phyloP scores from a whole-genome alignment of 352 stramenopile species.

The Globisporangium spinosum region DNA sequence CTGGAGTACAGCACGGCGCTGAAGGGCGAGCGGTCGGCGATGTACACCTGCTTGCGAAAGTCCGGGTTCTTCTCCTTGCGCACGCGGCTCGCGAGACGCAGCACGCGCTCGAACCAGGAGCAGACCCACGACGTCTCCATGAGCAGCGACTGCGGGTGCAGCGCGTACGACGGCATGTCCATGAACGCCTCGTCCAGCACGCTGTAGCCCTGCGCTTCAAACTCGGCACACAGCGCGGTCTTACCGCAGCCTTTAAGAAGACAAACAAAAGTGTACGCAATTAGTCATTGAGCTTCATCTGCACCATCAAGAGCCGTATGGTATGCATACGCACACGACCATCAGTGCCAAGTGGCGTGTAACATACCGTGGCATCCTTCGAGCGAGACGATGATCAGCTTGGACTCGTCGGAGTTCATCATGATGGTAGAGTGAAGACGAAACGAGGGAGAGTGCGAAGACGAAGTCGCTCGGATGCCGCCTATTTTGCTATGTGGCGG shows the following conservation, averaged over 20 bases:
- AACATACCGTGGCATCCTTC: slow-evolving; percentile 82
- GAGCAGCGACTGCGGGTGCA: slow-evolving; percentile 87
- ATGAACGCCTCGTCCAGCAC: slow-evolving; percentile 88
- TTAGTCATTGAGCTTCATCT: not conserved
- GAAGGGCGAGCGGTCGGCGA: slow-evolving; percentile 84
- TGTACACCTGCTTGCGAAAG: slow-evolving; percentile 56
- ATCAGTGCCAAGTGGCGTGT: not conserved
- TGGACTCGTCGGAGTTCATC: slow-evolving; percentile 31
- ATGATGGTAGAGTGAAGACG: not conserved
- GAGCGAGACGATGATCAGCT: slow-evolving; percentile 80
- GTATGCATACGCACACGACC: not conserved
- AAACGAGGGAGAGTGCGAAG: not conserved
- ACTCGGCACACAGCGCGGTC: slow-evolving; percentile 72
- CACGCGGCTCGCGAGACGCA: slow-evolving; percentile 56
- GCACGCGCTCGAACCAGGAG: slow-evolving; percentile 87
- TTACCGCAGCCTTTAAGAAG: slow-evolving; percentile 59
- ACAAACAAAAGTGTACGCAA: slow-evolving; percentile 5
- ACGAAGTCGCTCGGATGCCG: not conserved
- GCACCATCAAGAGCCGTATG: not conserved
- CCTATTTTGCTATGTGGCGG: not conserved
- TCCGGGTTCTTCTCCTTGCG: slow-evolving; percentile 31
- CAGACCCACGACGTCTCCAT: slow-evolving; percentile 91
- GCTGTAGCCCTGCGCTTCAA: slow-evolving; percentile 69
- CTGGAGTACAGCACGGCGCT: slow-evolving; percentile 80
- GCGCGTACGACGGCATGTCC: slow-evolving; percentile 80